Conservation (phyloP, 208 protist genomes). For the Acanthamoeba sp. region DNA sequence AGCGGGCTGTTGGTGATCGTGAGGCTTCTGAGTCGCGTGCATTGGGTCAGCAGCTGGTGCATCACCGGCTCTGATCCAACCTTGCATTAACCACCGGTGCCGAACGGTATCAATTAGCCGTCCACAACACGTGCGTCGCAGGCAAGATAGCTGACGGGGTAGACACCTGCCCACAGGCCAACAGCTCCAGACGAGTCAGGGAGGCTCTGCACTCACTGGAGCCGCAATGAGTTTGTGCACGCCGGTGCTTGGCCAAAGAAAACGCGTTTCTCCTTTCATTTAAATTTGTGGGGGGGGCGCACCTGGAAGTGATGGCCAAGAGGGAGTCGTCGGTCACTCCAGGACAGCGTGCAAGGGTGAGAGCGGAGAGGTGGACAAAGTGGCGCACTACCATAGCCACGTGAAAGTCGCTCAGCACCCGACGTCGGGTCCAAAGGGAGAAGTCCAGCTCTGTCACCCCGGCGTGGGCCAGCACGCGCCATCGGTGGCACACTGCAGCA, state of each 20-base stretch:
- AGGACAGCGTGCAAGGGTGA: not conserved
- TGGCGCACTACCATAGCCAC: not conserved
- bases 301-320: not conserved
- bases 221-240: not conserved
- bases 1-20: not conserved
- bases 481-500: not conserved
- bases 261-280: not conserved
- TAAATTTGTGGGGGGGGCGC: not conserved
- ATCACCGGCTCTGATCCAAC: not conserved
- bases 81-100: too few species aligned
- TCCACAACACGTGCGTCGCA: too few species aligned
- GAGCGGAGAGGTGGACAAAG: not conserved
- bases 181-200: constrained; percentile 3
- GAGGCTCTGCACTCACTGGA: constrained; percentile 14
- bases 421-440: not conserved
- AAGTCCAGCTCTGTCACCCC: not conserved
- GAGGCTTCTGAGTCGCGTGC: constrained; percentile 1
- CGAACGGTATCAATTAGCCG: too few species aligned
- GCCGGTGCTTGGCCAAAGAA: too few species aligned
- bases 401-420: not conserved
- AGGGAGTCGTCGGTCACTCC: not conserved
- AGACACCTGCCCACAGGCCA: not conserved
- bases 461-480: not conserved
- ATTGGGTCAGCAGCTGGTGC: not conserved
- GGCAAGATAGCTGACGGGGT: not conserved